These are phyloP conservation scores for Rhodotorula sp. DNA, from an alignment of 1,284 basidiomycete species.

Conservation along the genomic window DNA sequence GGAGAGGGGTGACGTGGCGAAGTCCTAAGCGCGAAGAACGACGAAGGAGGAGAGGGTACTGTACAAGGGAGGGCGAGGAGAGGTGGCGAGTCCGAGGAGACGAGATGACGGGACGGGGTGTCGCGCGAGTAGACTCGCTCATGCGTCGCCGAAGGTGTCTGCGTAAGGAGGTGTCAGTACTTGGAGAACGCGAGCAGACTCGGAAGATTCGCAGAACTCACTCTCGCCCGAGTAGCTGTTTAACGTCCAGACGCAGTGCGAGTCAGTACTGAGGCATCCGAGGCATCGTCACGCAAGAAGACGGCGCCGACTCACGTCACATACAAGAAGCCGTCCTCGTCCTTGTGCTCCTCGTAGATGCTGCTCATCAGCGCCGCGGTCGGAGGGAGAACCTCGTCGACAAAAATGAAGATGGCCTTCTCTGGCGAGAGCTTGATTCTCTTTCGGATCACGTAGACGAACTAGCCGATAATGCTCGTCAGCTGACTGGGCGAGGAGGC, in stretches of 20 bases:
- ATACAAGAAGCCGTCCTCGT: slow-evolving; percentile 90
- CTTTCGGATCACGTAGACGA: slow-evolving; percentile 99
- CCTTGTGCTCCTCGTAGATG: slow-evolving; percentile 99
- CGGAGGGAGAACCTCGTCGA: slow-evolving; percentile 96
- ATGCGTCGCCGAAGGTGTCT: too few relatives aligned
- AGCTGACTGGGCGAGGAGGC: background rate
- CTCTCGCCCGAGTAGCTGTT: slow-evolving; percentile 87
- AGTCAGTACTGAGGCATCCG: slow-evolving; percentile 1
- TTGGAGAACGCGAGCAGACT: too few relatives aligned
- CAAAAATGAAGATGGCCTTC: slow-evolving; percentile 99
- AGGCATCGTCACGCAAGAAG: background rate
- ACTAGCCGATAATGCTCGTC: slow-evolving; percentile 53
- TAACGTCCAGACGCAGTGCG: slow-evolving; percentile 50
- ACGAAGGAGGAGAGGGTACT: too few relatives aligned
- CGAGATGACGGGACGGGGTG: too few relatives aligned
- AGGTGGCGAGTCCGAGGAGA: too few relatives aligned
- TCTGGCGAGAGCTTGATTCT: slow-evolving; percentile 99
- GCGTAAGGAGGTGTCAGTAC: too few relatives aligned
- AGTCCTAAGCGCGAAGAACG: too few relatives aligned
- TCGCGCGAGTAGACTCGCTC: too few relatives aligned
- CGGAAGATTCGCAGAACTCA: slow-evolving; percentile 64
- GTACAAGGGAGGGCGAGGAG: too few relatives aligned
- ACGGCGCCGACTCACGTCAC: slow-evolving; percentile 10
- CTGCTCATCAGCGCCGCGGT: slow-evolving; percentile 98
- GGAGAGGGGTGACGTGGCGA: too few relatives aligned